These are phyloP conservation scores for Monsonia emarginata DNA, from an alignment of 441 rosid species.

Conservation along the genomic window DNA sequence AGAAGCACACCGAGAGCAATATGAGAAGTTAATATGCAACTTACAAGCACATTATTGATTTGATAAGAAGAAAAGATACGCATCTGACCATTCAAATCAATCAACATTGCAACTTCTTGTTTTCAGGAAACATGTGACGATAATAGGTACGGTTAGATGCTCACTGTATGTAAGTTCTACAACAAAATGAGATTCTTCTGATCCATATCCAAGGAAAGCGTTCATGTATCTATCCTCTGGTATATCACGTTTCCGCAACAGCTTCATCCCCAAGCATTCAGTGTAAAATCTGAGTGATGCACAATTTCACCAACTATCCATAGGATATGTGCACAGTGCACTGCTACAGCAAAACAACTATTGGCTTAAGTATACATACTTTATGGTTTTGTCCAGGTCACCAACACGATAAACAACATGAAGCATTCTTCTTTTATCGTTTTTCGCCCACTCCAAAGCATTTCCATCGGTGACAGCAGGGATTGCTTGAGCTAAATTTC, in stretches of 20 bases:
- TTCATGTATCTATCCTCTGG: constrained; percentile 65
- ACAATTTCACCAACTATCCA: constrained; percentile 7
- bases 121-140: neutral
- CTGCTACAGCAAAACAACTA: neutral
- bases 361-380: constrained; percentile 9
- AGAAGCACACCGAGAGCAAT: neutral
- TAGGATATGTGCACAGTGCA: neutral
- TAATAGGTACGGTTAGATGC: constrained; percentile 13
- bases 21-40: neutral
- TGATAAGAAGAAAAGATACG: too few species aligned
- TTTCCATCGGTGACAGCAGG: constrained; percentile 19
- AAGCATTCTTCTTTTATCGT: constrained; percentile 19
- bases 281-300: constrained; percentile 49
- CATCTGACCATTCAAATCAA: too few species aligned
- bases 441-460: constrained; percentile 19
- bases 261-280: constrained; percentile 68
- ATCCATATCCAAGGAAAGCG: constrained; percentile 71
- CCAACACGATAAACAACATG: constrained; percentile 26
- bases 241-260: constrained; percentile 57
- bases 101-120: too few species aligned
- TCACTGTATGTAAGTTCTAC: constrained; percentile 61
- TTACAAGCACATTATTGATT: neutral
- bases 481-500: constrained; percentile 18
- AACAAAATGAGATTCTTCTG: constrained; percentile 62
- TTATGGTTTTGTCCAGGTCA: constrained; percentile 26